Evolutionary conservation across 768 basidiomycete species (phyloP), one percentile per base, ranked within the genome.

Genomic region (Tephrocybe sp.): DNA sequence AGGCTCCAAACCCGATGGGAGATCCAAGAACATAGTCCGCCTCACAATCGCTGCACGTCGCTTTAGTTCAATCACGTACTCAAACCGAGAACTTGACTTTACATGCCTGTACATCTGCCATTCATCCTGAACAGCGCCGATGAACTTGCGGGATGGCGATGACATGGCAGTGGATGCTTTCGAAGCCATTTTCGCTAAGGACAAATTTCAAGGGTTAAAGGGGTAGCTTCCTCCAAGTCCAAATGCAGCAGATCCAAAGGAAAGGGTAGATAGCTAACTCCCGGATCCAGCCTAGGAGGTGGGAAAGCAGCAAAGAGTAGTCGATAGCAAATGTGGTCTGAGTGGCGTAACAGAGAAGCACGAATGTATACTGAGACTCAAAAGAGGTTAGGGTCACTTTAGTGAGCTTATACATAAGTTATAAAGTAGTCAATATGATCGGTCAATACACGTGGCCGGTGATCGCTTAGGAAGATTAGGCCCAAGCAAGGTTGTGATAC

Each of bases 1-100:
- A 93, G 2, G 95, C 88, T 17, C 95, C 95, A 60, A 89, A 94
- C 1, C 94, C 93, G 45, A 95, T 93, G 17, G 90, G 81, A 7
- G 78, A 68, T 14, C 89, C 90, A 32, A 90, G 76, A 17, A 78
- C 79, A 62, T 94, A 94, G 73, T 95, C 91, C 11, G 71, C 58
- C 1, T 81, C 72, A 55, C 77, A 66, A 63, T 91, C 88, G 61
- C 90, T 91, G 65, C 3, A 8, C 53, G 34, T 24, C n/a, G n/a
- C n/a, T n/a, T n/a, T n/a, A n/a, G n/a, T n/a, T n/a, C n/a, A n/a
- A n/a, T n/a, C n/a, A n/a, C n/a, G n/a, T n/a, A n/a, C n/a, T n/a
- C n/a, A n/a, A n/a, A n/a, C n/a, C n/a, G n/a, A n/a, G n/a, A n/a
- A n/a, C n/a, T n/a, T n/a, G n/a, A n/a, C n/a, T 23, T 17, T 10